Conservation (phyloP, 805 yeast species). For the Schwanniomyces pseudopolymorphus region DNA sequence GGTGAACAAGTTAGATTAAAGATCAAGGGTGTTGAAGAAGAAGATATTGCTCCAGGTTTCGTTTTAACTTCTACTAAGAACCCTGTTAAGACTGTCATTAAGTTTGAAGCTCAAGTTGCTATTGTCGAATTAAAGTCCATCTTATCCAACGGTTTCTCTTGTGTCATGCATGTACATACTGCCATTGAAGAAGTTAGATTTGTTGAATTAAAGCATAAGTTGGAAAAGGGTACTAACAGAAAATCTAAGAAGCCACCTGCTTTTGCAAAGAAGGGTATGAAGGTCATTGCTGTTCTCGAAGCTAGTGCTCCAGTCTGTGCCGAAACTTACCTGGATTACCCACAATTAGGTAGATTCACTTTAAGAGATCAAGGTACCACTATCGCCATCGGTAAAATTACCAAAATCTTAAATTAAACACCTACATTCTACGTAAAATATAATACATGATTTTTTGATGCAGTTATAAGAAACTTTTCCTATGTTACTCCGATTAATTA, state of each 20-base stretch:
- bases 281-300: constrained; percentile 90
- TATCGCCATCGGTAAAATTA: constrained; percentile 97
- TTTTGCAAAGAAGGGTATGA: constrained; percentile 98
- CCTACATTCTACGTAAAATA: not conserved
- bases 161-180: constrained; percentile 98
- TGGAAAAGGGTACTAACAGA: constrained; percentile 96
- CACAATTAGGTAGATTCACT: constrained; percentile 96
- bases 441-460: not conserved
- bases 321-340: constrained; percentile 88
- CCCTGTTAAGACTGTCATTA: constrained; percentile 89
- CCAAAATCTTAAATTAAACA: constrained; percentile 64
- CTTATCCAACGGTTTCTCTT: constrained; percentile 90
- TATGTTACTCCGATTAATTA: not conserved
- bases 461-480: not conserved
- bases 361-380: constrained; percentile 98
- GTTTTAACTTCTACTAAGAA: constrained; percentile 82
- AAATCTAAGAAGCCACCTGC: constrained; percentile 96
- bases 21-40: constrained; percentile 95
- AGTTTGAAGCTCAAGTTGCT: constrained; percentile 94
- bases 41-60: constrained; percentile 88
- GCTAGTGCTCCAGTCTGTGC: constrained; percentile 86
- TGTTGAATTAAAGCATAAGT: constrained; percentile 80
- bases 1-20: constrained; percentile 97
- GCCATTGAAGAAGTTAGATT: constrained; percentile 95
- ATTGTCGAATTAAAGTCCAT: constrained; percentile 95